Evolutionary conservation across 2,329 filamentous ascomycete genomes (phyloP), one percentile per base, ranked within the genome.

Genomic region (Coleophoma cylindrospora): DNA sequence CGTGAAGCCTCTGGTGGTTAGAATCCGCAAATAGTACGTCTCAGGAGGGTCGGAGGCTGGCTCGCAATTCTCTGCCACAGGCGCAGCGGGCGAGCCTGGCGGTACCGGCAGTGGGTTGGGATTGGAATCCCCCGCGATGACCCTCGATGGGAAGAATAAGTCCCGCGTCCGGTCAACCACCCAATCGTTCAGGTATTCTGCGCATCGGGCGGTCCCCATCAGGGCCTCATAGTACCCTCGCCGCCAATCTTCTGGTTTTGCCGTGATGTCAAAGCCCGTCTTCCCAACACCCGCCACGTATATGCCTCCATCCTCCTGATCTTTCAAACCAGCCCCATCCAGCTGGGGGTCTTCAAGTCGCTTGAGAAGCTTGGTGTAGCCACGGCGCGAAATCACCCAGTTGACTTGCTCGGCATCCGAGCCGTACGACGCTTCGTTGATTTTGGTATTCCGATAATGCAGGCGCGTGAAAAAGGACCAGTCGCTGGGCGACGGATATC

Each of bases 171-270:
- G 81, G 66, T 95, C 90, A 40, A 78, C 74, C 14, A 95, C 75
- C 77, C 85, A 90, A 44, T 86, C 87, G 56, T 96, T 89, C 21
- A 95, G 71, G 58, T 91, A 82, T 68, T 96, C 91, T 4, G 90
- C 84, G 0, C 85, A 82, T 57, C 81, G 81, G 1, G 86, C 91
- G 52, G 82, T 81, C 11, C 86, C 77, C 81, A 96, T 89, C 43
- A 96, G 70, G 3, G 84, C 79, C 61, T 95, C 83, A 62, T 86
- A 91, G 68, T 97, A 97, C 1, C 90, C 91, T 49, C 89, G 77
- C 60, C 86, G 76, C 92, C 91, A 97, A 45, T 86, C 76, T 67
- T 95, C 89, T 55, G 83, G 86, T 72, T 91, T 95, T 8, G 52
- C 55, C 2, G 58, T 54, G n/a, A 64, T 60, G 55, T 67, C 62